Evolutionary conservation across 306 rosid genomes (phyloP), one percentile per base, ranked within the genome.

Genomic region (Lathyrus tuberosus): DNA sequence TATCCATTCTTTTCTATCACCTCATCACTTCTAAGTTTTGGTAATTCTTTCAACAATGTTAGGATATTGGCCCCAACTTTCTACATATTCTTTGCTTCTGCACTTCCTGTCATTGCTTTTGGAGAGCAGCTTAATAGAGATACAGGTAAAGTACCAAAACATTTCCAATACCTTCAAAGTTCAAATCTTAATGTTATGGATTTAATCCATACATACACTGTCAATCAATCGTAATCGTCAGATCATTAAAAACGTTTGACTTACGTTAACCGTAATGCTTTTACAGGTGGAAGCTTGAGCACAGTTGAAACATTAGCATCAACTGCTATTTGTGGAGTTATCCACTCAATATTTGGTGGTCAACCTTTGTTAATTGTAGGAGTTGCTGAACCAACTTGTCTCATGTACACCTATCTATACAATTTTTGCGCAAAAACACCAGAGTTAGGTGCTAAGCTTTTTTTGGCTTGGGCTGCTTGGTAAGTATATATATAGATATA

Each of bases 351-450:
- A 52, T 53, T 90, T 42, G 98, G 98, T 31, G 98, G 98, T 33
- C 98, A 94, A 38, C 98, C 98, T 20, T 73, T 94, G 86, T 76
- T 94, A 81, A 82, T 94, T 62, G 37, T 94, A 60, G 98, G 98
- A 69, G 96, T 94, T 79, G 98, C 98, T 51, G 98, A 94, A 67
- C 98, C 98, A 6, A 94, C 98, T 28, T 90, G 86, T 49, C 88
- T 94, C 60, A 90, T 94, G 98, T 94, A 90, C 80, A 85, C 60
- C 30, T 87, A 86, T 40, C 67, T 94, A 62, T 90, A 78, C 85
- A 68, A 16, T 61, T 87, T 94, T 70, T 76, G 89, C 78, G 53
- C 69, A 54, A 74, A 64, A 20, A 82, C 75, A 54, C 88, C 91
- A 1, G 84, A 83, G 35, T 71, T 94, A 38, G 98, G 98, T 28